phyloP scores from a whole-genome alignment of 495 filamentous ascomycete genomes.

The Aspergillus conjunctus region DNA sequence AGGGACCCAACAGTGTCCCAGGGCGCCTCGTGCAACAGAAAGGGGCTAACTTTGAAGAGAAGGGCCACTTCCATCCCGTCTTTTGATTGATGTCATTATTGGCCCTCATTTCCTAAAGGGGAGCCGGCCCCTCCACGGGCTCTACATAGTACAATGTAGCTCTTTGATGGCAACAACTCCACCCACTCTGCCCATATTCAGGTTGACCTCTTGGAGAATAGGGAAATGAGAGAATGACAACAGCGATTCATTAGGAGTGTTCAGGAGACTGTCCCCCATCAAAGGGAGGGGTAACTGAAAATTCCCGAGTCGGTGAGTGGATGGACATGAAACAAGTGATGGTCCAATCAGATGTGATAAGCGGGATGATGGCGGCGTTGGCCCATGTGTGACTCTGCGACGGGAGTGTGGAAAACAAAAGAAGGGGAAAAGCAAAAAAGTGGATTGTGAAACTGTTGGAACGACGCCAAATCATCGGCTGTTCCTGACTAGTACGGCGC shows the following conservation, averaged over 20 bases:
- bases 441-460: slow-evolving; percentile 5
- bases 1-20: slow-evolving; percentile 5
- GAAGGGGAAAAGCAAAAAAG: slow-evolving; percentile 6
- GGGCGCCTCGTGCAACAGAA: slow-evolving; percentile 14
- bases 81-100: neutral
- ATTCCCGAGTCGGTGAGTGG: slow-evolving; percentile 3
- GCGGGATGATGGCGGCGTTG: neutral
- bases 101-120: slow-evolving; percentile 18
- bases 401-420: slow-evolving; percentile 8
- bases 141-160: no score
- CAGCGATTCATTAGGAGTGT: neutral
- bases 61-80: neutral
- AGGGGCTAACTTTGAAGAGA: neutral
- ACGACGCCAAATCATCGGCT: slow-evolving; percentile 14
- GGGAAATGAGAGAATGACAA: no score
- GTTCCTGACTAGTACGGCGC: slow-evolving; percentile 25
- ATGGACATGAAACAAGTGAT: slow-evolving; percentile 14
- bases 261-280: neutral
- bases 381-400: neutral
- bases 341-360: slow-evolving; percentile 11
- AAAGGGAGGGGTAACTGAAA: neutral
- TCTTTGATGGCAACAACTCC: slow-evolving; percentile 12
- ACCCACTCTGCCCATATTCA: neutral
- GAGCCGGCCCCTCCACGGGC: slow-evolving; percentile 22
- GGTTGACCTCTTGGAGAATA: no score